Percentiles rank a stretch among this genome's conserved stretches.
Evolutionary conservation across 192 early-diverging fungal genomes (phyloP).

Genomic region (Entomortierella beljakovae): DNA sequence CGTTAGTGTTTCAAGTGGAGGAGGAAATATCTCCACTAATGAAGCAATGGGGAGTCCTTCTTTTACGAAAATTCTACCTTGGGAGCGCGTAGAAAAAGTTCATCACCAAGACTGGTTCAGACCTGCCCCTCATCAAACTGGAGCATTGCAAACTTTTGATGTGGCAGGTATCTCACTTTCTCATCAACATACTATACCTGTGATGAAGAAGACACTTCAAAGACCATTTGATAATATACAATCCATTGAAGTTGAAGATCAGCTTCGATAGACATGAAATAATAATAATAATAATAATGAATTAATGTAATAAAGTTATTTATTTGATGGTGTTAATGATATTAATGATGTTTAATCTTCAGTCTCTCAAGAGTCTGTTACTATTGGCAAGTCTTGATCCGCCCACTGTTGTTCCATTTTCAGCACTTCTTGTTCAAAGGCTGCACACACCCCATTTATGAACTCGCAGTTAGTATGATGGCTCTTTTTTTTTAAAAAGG

Average conservation of each 20-base stretch:
- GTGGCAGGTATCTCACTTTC: constrained; percentile 19
- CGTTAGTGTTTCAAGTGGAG: constrained; percentile 1
- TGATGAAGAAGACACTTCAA: constrained; percentile 32
- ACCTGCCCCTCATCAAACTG: constrained; percentile 43
- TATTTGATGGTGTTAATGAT: constrained; percentile 5
- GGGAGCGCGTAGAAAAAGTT: constrained; percentile 43
- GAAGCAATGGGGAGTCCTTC: too few species aligned
- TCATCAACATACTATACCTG: constrained; percentile 18
- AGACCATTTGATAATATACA: constrained; percentile 17
- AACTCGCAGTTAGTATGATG: too few species aligned
- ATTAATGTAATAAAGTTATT: constrained; percentile 14
- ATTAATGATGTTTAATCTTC: background rate
- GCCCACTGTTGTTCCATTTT: constrained; percentile 46
- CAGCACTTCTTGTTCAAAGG: constrained; percentile 24
- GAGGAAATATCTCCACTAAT: background rate
- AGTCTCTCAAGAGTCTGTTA: constrained; percentile 4
- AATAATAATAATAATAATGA: background rate
- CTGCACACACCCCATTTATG: too few species aligned
- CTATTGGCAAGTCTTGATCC: constrained; percentile 20
- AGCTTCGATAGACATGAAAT: background rate
- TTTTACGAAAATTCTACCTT: constrained; percentile 25
- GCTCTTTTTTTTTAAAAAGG: too few species aligned
- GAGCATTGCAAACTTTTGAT: constrained; percentile 32
- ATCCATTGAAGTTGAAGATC: constrained; percentile 31
- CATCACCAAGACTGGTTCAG: constrained; percentile 53